Percentiles rank a stretch among this genome's conserved stretches.
These are phyloP conservation scores for Helichrysum umbraculigerum DNA, from an alignment of 129 eudicot species.

Conservation along the genomic window DNA sequence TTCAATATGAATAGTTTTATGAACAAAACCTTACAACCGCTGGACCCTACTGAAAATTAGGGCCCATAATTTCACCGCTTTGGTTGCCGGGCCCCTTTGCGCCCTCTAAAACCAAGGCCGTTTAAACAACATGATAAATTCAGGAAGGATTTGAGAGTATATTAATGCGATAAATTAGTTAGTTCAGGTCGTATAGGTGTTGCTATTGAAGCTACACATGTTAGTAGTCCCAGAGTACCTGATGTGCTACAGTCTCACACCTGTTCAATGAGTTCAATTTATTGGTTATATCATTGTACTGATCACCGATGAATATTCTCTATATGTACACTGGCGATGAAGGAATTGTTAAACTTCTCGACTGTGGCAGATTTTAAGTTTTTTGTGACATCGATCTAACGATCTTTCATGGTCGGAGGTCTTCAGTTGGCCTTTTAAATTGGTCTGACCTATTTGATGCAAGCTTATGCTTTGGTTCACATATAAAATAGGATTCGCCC, in stretches of 20 bases:
- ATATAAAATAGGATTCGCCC: background rate
- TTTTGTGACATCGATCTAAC: background rate
- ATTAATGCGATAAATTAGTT: too few species aligned
- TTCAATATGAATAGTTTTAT: background rate
- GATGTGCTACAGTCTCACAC: too few species aligned
- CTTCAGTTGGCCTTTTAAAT: background rate
- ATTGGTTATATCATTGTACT: background rate
- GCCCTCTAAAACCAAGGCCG: background rate
- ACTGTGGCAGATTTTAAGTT: background rate
- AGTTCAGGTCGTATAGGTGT: too few species aligned
- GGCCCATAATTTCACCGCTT: background rate
- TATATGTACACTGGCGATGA: background rate
- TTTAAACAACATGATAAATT: too few species aligned
- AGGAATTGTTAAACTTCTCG: background rate
- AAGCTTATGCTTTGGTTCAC: conserved; percentile 11
- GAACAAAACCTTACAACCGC: background rate
- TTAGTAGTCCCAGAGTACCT: too few species aligned
- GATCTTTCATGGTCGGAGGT: background rate
- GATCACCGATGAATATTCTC: background rate
- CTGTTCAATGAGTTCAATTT: too few species aligned
- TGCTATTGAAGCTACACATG: too few species aligned
- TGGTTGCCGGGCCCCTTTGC: too few species aligned
- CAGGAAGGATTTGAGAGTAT: too few species aligned
- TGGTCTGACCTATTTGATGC: background rate
- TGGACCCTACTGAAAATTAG: background rate